Evolutionary conservation across 1,284 basidiomycete genomes (phyloP).

Genomic region (Microbotryomycetes sp.): DNA sequence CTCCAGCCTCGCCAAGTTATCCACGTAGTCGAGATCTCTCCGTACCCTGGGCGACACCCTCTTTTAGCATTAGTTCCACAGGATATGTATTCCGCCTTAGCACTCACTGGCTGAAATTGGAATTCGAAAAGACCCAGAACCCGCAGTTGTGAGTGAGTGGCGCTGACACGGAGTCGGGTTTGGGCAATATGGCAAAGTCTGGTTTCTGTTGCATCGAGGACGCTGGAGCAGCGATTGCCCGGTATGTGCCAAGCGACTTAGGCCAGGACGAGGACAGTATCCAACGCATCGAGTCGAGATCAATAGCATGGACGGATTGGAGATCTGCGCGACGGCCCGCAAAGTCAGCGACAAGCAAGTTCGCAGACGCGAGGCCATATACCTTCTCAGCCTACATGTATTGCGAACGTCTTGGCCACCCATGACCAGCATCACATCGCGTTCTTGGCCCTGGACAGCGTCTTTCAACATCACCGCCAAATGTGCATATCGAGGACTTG

Average conservation of each 20-base stretch:
- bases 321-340: constrained; percentile 48
- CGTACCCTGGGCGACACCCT: constrained; percentile 52
- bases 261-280: constrained; percentile 70
- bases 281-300: constrained; percentile 66
- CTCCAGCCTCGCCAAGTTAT: constrained; percentile 34
- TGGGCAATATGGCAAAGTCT: constrained; percentile 8
- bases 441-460: neutral
- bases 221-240: constrained; percentile 66
- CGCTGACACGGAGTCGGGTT: no score
- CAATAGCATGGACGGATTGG: constrained; percentile 84
- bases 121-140: constrained; percentile 69
- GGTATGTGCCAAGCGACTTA: constrained; percentile 85
- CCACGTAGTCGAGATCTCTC: constrained; percentile 80
- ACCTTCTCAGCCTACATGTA: constrained; percentile 40
- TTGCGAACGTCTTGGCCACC: constrained; percentile 74
- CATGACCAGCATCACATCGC: constrained; percentile 57
- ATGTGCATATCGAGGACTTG: constrained; percentile 84
- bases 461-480: constrained; percentile 49
- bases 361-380: neutral
- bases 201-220: constrained; percentile 38
- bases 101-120: constrained; percentile 58
- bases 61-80: neutral
- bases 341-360: constrained; percentile 62
- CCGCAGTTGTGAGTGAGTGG: constrained; percentile 61
- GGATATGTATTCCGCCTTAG: no score